Conservation (phyloP, 768 basidiomycete genomes). For the Crepidotus variabilis region DNA sequence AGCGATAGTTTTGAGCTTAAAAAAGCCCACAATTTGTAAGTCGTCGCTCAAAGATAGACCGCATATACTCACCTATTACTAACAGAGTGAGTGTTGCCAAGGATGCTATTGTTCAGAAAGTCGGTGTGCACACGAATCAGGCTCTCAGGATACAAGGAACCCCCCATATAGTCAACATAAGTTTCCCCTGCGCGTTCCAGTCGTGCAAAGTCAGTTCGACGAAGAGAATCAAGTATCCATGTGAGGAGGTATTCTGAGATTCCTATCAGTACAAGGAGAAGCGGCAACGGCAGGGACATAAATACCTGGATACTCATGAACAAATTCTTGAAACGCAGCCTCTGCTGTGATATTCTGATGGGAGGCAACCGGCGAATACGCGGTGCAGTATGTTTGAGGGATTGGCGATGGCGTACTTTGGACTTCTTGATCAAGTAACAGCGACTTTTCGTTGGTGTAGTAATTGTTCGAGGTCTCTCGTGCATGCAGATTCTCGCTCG, state of each 20-base stretch:
- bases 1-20: constrained; percentile 69
- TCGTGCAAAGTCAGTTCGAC: constrained; percentile 57
- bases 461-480: not conserved
- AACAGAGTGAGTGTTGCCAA: constrained; percentile 84
- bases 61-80: constrained; percentile 66
- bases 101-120: constrained; percentile 60
- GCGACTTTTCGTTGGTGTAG: not conserved
- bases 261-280: not conserved
- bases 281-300: not conserved
- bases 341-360: not conserved
- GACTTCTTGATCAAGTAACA: not conserved
- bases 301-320: constrained; percentile 36
- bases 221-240: constrained; percentile 67
- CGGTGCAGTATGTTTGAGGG: not conserved
- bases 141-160: constrained; percentile 74
- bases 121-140: constrained; percentile 67
- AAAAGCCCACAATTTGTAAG: constrained; percentile 6
- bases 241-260: constrained; percentile 55
- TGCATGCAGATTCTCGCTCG: not conserved
- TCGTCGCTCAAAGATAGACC: constrained; percentile 4
- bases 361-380: not conserved
- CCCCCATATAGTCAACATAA: constrained; percentile 88
- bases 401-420: not conserved
- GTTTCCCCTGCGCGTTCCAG: constrained; percentile 63
- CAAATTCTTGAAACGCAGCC: constrained; percentile 29